These are phyloP conservation scores for Blakeslea trispora DNA, from an alignment of 371 early-diverging fungal species.

Conservation along the genomic window DNA sequence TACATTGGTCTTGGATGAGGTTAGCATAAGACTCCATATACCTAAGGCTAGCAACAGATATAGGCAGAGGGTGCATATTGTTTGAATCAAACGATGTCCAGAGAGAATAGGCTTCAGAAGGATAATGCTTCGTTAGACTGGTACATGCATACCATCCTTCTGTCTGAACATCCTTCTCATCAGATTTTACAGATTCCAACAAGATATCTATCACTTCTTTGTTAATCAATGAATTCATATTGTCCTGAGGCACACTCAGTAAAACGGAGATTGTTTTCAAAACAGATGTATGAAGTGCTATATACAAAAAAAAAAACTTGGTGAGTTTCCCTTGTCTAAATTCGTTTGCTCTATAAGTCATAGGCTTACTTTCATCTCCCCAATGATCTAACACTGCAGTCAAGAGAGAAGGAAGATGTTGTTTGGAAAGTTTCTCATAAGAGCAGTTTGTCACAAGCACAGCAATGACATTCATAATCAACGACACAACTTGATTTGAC, in stretches of 20 bases:
- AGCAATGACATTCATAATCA: slow-evolving; percentile 36
- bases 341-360: no score
- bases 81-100: slow-evolving; percentile 11
- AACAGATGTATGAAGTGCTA: slow-evolving; percentile 28
- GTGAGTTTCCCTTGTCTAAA: neutral
- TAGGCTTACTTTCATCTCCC: slow-evolving; percentile 31
- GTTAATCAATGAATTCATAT: slow-evolving; percentile 1
- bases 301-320: neutral
- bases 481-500: slow-evolving; percentile 24
- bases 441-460: slow-evolving; percentile 46
- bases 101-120: slow-evolving; percentile 11
- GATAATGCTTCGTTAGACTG: slow-evolving; percentile 22
- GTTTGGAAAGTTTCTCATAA: slow-evolving; percentile 46
- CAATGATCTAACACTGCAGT: slow-evolving; percentile 25
- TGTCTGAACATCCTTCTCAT: slow-evolving; percentile 4
- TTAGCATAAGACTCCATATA: slow-evolving; percentile 44
- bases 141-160: slow-evolving; percentile 26
- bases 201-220: slow-evolving; percentile 12
- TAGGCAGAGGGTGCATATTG: neutral
- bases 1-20: slow-evolving; percentile 21
- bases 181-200: slow-evolving; percentile 6
- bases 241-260: slow-evolving; percentile 17
- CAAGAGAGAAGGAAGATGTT: slow-evolving; percentile 40
- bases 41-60: slow-evolving; percentile 33
- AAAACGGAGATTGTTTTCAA: slow-evolving; percentile 43